phyloP scores from a whole-genome alignment of 1,284 basidiomycete genomes.

The Paramarasmius palmivorus region DNA sequence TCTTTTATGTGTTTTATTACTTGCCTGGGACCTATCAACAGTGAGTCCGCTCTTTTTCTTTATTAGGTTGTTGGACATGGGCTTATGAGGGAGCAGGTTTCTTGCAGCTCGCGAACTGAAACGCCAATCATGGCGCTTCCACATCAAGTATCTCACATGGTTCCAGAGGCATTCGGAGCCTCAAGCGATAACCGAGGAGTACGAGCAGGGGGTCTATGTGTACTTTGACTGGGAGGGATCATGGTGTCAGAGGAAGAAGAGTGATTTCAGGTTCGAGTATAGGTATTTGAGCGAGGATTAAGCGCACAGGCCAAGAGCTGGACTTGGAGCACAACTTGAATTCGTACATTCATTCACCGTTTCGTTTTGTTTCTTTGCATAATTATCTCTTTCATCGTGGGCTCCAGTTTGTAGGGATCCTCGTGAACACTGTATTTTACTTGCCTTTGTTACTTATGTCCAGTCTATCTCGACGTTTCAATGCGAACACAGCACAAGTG shows the following conservation, averaged over 20 bases:
- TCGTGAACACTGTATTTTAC: not conserved
- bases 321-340: constrained; percentile 1
- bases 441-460: not conserved
- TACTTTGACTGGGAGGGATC: constrained; percentile 98
- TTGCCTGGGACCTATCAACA: constrained; percentile 97
- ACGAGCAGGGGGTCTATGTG: constrained; percentile 97
- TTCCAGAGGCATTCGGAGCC: constrained; percentile 99
- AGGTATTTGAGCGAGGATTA: constrained; percentile 89
- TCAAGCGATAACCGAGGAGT: constrained; percentile 99
- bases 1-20: constrained; percentile 99
- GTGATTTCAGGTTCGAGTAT: constrained; percentile 96
- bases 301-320: constrained; percentile 19
- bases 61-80: constrained; percentile 6
- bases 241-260: constrained; percentile 98
- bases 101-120: constrained; percentile 97
- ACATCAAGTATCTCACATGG: constrained; percentile 99
- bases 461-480: constrained; percentile 21
- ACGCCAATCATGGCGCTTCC: constrained; percentile 98
- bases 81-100: constrained; percentile 54
- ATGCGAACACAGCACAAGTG: constrained; percentile 7
- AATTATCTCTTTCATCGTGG: not conserved
- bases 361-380: constrained; percentile 16
- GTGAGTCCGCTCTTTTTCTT: constrained; percentile 43
- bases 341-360: constrained; percentile 8
- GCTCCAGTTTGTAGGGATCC: not conserved